A percentile compares a stretch with the other conserved stretches of the same genome.
phyloP scores from a whole-genome alignment of 345 rosid species.

The Diplotaxis tenuifolia region DNA sequence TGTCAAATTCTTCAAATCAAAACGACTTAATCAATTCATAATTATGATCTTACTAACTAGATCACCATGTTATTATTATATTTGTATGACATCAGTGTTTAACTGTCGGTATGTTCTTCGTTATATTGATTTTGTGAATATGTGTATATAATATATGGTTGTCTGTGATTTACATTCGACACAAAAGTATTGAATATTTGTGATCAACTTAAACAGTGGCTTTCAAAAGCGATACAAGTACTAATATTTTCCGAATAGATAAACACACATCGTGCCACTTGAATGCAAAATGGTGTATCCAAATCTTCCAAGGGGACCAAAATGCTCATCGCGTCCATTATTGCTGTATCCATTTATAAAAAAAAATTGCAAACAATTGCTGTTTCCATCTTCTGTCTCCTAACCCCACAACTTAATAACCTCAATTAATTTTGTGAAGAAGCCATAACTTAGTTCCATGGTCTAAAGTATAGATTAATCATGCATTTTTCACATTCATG shows the following conservation, averaged over 20 bases:
- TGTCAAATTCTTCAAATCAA: neutral
- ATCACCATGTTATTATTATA: neutral
- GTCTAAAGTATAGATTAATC: neutral
- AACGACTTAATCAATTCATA: neutral
- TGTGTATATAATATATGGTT: neutral
- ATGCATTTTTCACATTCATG: too few relatives aligned
- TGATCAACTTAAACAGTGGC: neutral
- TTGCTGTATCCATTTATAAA: conserved; percentile 20
- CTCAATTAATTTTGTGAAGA: neutral
- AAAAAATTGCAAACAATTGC: neutral
- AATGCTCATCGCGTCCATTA: conserved; percentile 14
- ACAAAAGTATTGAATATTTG: neutral
- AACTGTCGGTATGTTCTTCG: neutral
- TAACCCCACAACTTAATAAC: conserved; percentile 1
- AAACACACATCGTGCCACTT: conserved; percentile 12
- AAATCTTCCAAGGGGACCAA: conserved; percentile 28
- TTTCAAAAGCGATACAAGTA: neutral
- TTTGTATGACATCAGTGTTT: neutral
- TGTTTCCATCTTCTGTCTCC: conserved; percentile 23
- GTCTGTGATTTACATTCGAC: neutral
- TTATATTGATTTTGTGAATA: neutral
- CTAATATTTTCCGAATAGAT: neutral
- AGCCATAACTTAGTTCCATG: neutral
- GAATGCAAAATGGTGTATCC: conserved; percentile 6
- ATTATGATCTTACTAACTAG: neutral